Base-by-base conservation (phyloP, 805 yeast species). In the Sporopachydermia quercuum region DNA sequence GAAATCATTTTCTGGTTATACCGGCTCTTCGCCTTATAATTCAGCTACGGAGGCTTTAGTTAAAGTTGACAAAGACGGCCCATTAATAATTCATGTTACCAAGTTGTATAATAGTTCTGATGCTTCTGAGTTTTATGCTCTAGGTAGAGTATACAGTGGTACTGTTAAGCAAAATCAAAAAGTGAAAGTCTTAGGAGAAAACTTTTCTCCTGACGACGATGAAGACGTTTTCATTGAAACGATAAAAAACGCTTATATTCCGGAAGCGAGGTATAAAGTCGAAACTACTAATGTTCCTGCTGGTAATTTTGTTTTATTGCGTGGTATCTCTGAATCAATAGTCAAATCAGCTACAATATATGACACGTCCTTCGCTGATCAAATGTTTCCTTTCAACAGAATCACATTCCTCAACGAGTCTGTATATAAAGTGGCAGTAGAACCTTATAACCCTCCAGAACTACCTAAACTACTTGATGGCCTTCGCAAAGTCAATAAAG, bases 381-480 rank as follows among this genome's bases (percentile, higher is more conserved):
- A 53, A 3, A 46, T 56, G 14, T 47, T 53, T 8, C 54, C 57
- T n/a, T 63, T 69, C 45, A 60, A 54, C 37, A 62, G 66, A 0
- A 49, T 71, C 13, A 65, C 66, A 36, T 66, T 63, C 43, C 54
- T 75, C 2, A 55, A 62, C 4, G 61, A 65, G 37, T 74, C 94
- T 0, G 76, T 81, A 1, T 73, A 83, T 49, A 84, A 85, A 50
- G 71, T 89, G 3, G 86, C 94, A 1, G 70, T 89, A 15, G 93
- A 86, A 51, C 93, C 96, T 0, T 65, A 69, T 13, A 65, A 70
- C 18, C 95, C 96, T 0, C 68, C 82, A 0, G 94, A 87, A 42
- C 58, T 82, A 14, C 89, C 94, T 0, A 70, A 69, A 43, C 61
- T 91, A 47, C 61, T 78, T 11, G 76, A 72, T n/a, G 87, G 85